A percentile compares a stretch with the other conserved stretches of the same genome.
Evolutionary conservation across 2,329 filamentous ascomycete species (phyloP).

Genomic region (Aspergillus ruber): DNA sequence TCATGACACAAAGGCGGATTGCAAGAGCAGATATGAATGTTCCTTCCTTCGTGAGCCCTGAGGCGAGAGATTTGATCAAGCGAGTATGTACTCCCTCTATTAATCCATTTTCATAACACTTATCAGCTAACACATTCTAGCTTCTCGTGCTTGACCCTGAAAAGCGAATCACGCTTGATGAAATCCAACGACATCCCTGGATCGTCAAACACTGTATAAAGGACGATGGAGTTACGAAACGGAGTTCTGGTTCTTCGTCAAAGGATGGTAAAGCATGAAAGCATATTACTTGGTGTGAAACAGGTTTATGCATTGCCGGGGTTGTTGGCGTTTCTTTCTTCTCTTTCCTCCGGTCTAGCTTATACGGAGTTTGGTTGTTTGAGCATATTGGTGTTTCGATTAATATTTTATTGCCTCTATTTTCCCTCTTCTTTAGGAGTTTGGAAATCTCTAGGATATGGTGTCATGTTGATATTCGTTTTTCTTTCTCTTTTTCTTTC

Average conservation of each 20-base stretch:
- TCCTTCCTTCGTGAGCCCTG: slow-evolving; percentile 80
- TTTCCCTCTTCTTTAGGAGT: neutral
- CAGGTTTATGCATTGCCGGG: slow-evolving; percentile 11
- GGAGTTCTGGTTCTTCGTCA: slow-evolving; percentile 33
- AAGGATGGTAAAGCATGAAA: slow-evolving; percentile 27
- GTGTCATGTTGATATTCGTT: neutral
- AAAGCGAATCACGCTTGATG: slow-evolving; percentile 82
- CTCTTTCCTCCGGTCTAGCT: slow-evolving; percentile 3
- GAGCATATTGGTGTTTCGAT: neutral
- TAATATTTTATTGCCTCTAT: slow-evolving; percentile 6
- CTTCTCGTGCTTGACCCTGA: slow-evolving; percentile 87
- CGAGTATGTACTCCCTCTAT: slow-evolving; percentile 49
- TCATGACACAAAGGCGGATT: slow-evolving; percentile 91
- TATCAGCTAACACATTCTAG: slow-evolving; percentile 39
- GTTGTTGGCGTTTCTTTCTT: neutral
- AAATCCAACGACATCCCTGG: slow-evolving; percentile 88
- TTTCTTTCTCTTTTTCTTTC: too few species aligned
- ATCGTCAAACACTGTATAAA: slow-evolving; percentile 87
- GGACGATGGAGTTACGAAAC: slow-evolving; percentile 40
- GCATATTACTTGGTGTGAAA: slow-evolving; percentile 7
- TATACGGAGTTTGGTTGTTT: slow-evolving; percentile 12
- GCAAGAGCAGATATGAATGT: slow-evolving; percentile 85
- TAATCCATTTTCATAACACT: neutral
- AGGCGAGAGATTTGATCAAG: slow-evolving; percentile 89
- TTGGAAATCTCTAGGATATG: neutral